Conservation (phyloP, 805 yeast species). For the Saccharomycopsis sp. region DNA sequence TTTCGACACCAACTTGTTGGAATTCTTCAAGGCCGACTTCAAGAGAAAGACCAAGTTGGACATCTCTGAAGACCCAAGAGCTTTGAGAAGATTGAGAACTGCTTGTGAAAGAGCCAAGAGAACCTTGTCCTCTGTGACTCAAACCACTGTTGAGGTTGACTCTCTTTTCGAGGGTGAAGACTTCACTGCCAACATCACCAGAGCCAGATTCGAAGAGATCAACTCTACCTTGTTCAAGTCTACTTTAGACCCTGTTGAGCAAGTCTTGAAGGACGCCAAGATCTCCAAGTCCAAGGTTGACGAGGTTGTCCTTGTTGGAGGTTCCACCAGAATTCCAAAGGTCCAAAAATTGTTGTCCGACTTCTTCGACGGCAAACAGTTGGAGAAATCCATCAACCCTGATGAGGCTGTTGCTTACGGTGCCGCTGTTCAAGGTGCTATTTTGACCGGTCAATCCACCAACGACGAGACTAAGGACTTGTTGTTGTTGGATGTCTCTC, state of each 20-base stretch:
- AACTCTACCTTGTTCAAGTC: slow-evolving; percentile 90
- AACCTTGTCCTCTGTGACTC: slow-evolving; percentile 92
- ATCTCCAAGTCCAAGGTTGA: slow-evolving; percentile 77
- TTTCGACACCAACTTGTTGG: slow-evolving; percentile 93
- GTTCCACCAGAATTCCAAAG: slow-evolving; percentile 99
- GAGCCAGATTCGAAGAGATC: slow-evolving; percentile 97
- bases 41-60: slow-evolving; percentile 92
- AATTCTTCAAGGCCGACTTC: slow-evolving; percentile 90
- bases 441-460: slow-evolving; percentile 81
- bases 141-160: slow-evolving; percentile 94
- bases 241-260: slow-evolving; percentile 90
- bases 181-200: slow-evolving; percentile 86
- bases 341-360: slow-evolving; percentile 90
- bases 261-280: slow-evolving; percentile 89
- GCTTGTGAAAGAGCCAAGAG: slow-evolving; percentile 99
- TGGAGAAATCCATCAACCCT: slow-evolving; percentile 95
- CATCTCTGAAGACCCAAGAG: slow-evolving; percentile 86
- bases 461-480: slow-evolving; percentile 92
- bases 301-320: slow-evolving; percentile 96
- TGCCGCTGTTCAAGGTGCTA: slow-evolving; percentile 99
- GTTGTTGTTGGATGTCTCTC: slow-evolving; percentile 93
- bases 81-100: slow-evolving; percentile 96
- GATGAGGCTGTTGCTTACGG: slow-evolving; percentile 99
- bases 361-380: slow-evolving; percentile 94
- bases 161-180: slow-evolving; percentile 93